Evolutionary conservation across 257 asterid species (phyloP), one percentile per base, ranked within the genome.

Genomic region (Hygrophila difformis): DNA sequence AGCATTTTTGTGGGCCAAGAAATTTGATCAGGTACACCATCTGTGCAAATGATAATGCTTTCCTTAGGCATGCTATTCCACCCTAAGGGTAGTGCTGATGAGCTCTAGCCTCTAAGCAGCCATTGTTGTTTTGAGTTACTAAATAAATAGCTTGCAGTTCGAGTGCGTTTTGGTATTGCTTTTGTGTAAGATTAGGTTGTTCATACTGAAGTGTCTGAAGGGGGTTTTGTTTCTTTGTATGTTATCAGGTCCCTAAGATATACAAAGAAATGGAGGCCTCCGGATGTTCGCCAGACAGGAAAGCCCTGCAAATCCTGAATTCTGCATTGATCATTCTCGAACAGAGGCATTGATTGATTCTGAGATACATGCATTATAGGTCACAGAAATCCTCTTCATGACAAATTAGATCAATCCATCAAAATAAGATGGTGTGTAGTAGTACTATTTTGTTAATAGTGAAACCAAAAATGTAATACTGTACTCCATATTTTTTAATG

Each of bases 201-300:
- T n/a, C n/a, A n/a, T n/a, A 45, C 0, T 9, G 17, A 29, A 26
- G 19, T 49, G 61, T n/a, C 31, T 26, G 31, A 26, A 26, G 8
- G 31, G 31, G 31, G 31, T 26, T 26, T 5, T 5, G 40, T 26
- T 51, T 18, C 16, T 56, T 57, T 41, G 39, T 57, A 39, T 45
- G 42, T 18, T 26, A 34, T 14, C 63, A 84, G 97, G 79, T 88
- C 34, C 94, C 87, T 15, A 68, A 67, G 58, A 78, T 88, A 68
- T 88, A 88, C 47, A 55, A 55, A 57, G 87, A 84, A 63, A 88
- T 88, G 97, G 97, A 81, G 75, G 71, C 79, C 33, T 68, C 77
- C 13, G 95, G 97, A 51, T 88, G 89, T 66, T 66, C 89, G 13
- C 94, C 97, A 3, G 97, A 88, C 55, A 78, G 93, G 62, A 84